Base-by-base conservation (phyloP, 345 rosid genomes). In the Brassica nigra region DNA sequence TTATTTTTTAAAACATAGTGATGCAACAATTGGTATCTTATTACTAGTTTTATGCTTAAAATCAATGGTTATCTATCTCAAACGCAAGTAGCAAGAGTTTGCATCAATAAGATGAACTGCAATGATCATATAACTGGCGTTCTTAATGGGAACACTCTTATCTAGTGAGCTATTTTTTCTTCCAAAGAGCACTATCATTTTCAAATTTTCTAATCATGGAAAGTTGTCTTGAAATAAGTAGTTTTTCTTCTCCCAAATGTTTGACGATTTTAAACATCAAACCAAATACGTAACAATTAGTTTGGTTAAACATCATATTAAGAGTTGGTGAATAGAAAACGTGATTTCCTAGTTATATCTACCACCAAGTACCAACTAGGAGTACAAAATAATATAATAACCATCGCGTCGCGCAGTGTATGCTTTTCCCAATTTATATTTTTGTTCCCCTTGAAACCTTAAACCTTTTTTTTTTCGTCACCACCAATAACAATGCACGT, bases 401-500 rank as follows among this genome's bases (percentile, higher is more conserved):
- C 27, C 27, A 42, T 3, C 14, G 15, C 12, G 54, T 1, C 20
- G 58, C 2, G 58, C n/a, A 15, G 5, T 18, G 18, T 55, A 55
- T 6, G 18, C 9, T 15, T 55, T 16, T 55, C 0, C 11, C 27
- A 55, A 16, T 7, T 0, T 55, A 55, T 7, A 23, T n/a, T 2
- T 59, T 12, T 59, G 33, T 11, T 59, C 63, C 5, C 12, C 18
- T 52, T 52, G 8, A 11, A 10, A 23, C 27, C 27, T 23, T 23
- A 23, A 23, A 23, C 27, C 27, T 28, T 33, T 10, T 5, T 5
- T 3, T 2, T 61, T 2, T 62, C 16, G 2, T 68, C 6, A 47
- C 11, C 18, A n/a, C 63, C 14, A 5, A 77, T 77, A 75, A 62
- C 68, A 2, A 27, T 62, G n/a, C n/a, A 7, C 23, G 42, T 69